Evolutionary conservation across 768 basidiomycete genomes (phyloP).

Genomic region (Hypholoma sublateritium): DNA sequence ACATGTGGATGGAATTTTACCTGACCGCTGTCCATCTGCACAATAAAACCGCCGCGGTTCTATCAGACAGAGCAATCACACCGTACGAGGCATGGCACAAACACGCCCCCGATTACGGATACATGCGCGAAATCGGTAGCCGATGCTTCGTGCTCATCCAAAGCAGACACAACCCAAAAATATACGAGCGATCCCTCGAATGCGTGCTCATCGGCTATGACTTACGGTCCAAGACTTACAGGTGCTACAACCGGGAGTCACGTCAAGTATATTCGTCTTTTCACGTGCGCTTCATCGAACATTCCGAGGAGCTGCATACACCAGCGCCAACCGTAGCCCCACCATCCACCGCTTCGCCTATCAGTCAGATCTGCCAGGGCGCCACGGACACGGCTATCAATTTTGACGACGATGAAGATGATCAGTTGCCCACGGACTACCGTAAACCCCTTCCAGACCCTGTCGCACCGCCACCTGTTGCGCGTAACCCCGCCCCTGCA

Average conservation of each 20-base stretch:
- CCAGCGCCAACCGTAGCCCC: background rate
- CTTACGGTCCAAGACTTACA: slow-evolving; percentile 11
- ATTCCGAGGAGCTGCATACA: background rate
- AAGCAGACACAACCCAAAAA: slow-evolving; percentile 23
- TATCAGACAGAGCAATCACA: too few relatives aligned
- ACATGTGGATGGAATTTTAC: slow-evolving; percentile 34
- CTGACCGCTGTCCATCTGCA: slow-evolving; percentile 26
- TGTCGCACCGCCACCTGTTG: too few relatives aligned
- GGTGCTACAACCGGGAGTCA: slow-evolving; percentile 12
- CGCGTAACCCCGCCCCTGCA: too few relatives aligned
- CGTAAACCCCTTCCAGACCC: too few relatives aligned
- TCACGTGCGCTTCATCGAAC: slow-evolving; percentile 23
- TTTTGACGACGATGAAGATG: too few relatives aligned
- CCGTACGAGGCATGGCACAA: slow-evolving; percentile 20
- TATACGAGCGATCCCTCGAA: slow-evolving; percentile 19
- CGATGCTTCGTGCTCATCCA: slow-evolving; percentile 24
- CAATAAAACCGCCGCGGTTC: slow-evolving; percentile 8
- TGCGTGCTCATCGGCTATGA: slow-evolving; percentile 21
- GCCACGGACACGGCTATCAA: too few relatives aligned
- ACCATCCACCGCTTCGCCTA: too few relatives aligned
- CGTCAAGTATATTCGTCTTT: slow-evolving; percentile 12
- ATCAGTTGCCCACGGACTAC: too few relatives aligned
- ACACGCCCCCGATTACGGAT: slow-evolving; percentile 21
- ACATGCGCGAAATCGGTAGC: slow-evolving; percentile 30
- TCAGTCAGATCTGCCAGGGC: too few relatives aligned